These are phyloP conservation scores for Quercus phellos DNA, from an alignment of 331 rosid genomes.

Conservation along the genomic window DNA sequence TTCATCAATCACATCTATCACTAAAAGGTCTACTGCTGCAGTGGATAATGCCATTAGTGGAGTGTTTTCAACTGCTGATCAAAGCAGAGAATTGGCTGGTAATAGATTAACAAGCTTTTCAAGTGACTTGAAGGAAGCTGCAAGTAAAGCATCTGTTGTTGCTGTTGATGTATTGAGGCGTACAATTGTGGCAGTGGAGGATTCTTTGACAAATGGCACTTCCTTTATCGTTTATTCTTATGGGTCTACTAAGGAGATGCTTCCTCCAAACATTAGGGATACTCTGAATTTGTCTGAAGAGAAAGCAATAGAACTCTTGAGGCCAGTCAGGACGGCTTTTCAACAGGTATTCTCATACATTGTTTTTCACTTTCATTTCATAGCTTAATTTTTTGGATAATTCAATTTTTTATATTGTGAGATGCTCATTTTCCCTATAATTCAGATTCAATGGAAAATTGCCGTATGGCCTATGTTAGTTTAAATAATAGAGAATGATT, in stretches of 20 bases:
- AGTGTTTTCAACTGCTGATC: constrained; percentile 56
- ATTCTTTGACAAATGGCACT: constrained; percentile 57
- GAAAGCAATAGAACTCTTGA: constrained; percentile 51
- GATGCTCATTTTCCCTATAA: neutral
- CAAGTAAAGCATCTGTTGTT: constrained; percentile 49
- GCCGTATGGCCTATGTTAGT: neutral
- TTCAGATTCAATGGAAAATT: constrained; percentile 1
- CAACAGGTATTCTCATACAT: constrained; percentile 46
- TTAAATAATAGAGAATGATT: neutral
- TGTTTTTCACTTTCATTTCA: neutral
- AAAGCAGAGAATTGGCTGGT: constrained; percentile 55
- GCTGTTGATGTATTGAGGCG: constrained; percentile 59
- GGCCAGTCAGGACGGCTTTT: constrained; percentile 55
- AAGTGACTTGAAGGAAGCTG: constrained; percentile 46
- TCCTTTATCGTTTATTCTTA: constrained; percentile 57
- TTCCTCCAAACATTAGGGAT: constrained; percentile 63
- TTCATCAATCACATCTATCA: constrained; percentile 44
- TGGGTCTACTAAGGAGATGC: constrained; percentile 66
- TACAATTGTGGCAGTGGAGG: constrained; percentile 53
- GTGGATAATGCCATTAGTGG: constrained; percentile 45
- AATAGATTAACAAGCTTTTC: constrained; percentile 50
- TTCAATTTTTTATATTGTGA: constrained; percentile 4
- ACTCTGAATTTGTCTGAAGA: constrained; percentile 57
- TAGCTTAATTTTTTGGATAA: neutral
- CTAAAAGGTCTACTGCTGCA: constrained; percentile 43